Evolutionary conservation across 768 basidiomycete species (phyloP), one percentile per base, ranked within the genome.

Genomic region (Podaxis carcinomalis): DNA sequence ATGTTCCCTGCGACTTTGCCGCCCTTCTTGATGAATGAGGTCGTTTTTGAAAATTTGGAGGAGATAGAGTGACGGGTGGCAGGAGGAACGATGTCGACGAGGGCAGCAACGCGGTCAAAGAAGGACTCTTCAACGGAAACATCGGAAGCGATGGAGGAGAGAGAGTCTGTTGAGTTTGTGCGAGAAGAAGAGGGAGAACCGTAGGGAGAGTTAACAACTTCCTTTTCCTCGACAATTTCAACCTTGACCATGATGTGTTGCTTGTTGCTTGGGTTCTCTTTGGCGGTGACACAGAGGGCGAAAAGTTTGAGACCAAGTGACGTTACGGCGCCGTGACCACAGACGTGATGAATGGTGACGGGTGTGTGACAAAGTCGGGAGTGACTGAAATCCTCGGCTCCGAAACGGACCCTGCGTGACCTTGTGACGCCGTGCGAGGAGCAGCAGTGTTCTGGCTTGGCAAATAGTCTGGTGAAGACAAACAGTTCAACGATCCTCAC

Each of bases 41-140:
- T 80, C 0, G 92, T 83, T 51, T 80, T 80, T 27, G 82, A 76
- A 59, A 91, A 68, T 56, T 82, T 83, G 23, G 86, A 78, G 53
- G 83, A 74, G 65, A 98, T 84, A 68, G 77, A 77, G 67, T 91
- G 88, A 63, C 97, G 87, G 40, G 95, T 95, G 7, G 89, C 77
- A 23, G 97, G 97, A 5, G 95, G 90, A 4, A 99, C 86, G 70
- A 99, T 98, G 80, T 99, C 96, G 67, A 90, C 90, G 73, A 99
- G 89, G 25, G 96, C 96, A 61, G 82, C 81, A 69, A 99, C 66
- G 61, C 96, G 92, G 78, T 98, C 95, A 64, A 87, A 79, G 67
- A 97, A 63, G 46, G 95, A 85, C 77, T 99, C 96, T 67, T 94
- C 87, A 64, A 75, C 78, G 62, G 84, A 84, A 49, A 77, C 69